Evolutionary conservation across 1,284 basidiomycete genomes (phyloP).

Genomic region (Xerocomus amazonicus): DNA sequence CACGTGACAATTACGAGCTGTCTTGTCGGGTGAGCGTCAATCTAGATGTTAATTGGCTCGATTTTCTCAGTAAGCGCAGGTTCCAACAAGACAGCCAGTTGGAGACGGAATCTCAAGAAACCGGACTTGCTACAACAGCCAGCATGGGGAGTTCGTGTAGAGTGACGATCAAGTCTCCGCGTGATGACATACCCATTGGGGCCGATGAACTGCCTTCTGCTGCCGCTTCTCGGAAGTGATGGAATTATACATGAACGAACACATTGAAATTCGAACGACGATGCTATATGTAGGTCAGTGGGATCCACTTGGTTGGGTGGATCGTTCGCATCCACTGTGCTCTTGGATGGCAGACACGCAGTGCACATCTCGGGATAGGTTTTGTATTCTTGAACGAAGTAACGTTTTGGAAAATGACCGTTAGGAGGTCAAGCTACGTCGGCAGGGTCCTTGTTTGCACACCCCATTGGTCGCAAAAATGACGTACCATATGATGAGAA

Average conservation of each 20-base stretch:
- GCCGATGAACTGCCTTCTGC: neutral
- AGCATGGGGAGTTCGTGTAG: neutral
- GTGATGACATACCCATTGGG: too few relatives aligned
- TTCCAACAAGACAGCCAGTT: too few relatives aligned
- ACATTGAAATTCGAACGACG: slow-evolving; percentile 3
- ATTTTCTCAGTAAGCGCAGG: too few relatives aligned
- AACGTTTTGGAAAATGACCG: slow-evolving; percentile 1
- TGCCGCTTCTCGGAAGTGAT: neutral
- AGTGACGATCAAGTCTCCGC: neutral
- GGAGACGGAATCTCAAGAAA: too few relatives aligned
- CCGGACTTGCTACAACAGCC: neutral
- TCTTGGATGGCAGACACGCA: too few relatives aligned
- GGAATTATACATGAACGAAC: slow-evolving; percentile 1
- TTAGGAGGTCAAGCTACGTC: neutral
- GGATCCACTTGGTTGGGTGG: slow-evolving; percentile 11
- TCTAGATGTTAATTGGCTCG: slow-evolving; percentile 2
- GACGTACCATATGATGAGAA: slow-evolving; percentile 7
- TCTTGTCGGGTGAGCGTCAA: slow-evolving; percentile 12
- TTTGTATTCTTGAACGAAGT: neutral
- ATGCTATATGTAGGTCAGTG: slow-evolving; percentile 7
- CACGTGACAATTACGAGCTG: slow-evolving; percentile 5
- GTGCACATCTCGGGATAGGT: neutral
- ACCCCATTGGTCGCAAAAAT: slow-evolving; percentile 2
- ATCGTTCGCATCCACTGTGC: slow-evolving; percentile 7
- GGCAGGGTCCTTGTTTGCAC: slow-evolving; percentile 2